Base-by-base conservation (phyloP, 805 yeast genomes). In the Scheffersomyces lignosus region DNA sequence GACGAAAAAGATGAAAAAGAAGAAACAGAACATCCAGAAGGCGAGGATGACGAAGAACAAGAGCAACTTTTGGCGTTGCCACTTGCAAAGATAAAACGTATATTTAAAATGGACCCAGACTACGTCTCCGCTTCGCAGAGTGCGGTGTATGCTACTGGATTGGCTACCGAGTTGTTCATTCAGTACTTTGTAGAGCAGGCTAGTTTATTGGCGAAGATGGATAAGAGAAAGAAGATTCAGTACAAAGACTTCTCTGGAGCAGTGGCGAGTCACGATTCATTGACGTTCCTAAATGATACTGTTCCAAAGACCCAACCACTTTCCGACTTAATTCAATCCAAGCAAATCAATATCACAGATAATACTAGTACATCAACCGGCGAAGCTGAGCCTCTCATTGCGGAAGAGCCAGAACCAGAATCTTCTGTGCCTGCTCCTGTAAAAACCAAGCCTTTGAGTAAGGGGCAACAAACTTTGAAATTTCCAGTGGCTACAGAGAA, bases 111-210 rank as follows among this genome's bases (percentile, higher is more conserved):
- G 54, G 95, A 86, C 54, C 87, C 88, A 12, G 89, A 81, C 26
- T 83, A 82, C 47, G 60, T 71, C 5, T 75, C 81, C 2, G 79
- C 87, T 2, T 78, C 88, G 2, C 82, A 77, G 38, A 68, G 80
- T 18, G 87, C 91, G 0, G 86, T 82, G n/a, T 81, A 78, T 54
- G 75, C 87, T 12, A 69, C 86, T 5, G 87, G 87, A 2, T 71
- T 83, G n/a, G 89, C 93, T 6, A 79, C 91, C 0, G 93, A 86
- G 50, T 60, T 83, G 15, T 86, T 86, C 52, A 71, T 85, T 15
- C 81, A 80, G 57, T 77, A 79, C 51, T 70, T 85, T 42, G 73
- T 86, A 1, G 87, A 81, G 52, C 87, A 83, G 52, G 89, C 93
- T 0, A 66, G 79, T 4, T 59, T 81, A 38, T 66, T 71, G 15